These are phyloP conservation scores for Globisporangium cylindrosporum DNA, from an alignment of 352 stramenopile genomes.

Conservation along the genomic window DNA sequence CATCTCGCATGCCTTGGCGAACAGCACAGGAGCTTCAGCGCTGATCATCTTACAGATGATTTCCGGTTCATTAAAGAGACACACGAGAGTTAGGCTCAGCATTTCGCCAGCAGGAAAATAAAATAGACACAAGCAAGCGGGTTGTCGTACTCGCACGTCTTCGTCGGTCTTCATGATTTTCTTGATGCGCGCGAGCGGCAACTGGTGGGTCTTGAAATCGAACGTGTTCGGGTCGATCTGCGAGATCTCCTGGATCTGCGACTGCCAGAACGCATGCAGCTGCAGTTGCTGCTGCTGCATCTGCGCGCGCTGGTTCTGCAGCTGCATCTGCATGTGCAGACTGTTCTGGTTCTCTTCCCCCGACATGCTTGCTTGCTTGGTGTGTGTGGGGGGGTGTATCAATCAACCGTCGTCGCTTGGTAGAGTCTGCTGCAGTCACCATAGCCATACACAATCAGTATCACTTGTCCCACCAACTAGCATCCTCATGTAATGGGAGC, in stretches of 20 bases:
- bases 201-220: slow-evolving; percentile 88
- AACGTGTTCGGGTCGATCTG: slow-evolving; percentile 83
- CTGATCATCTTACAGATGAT: slow-evolving; percentile 88
- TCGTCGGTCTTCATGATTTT: slow-evolving; percentile 97
- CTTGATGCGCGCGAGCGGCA: slow-evolving; percentile 93
- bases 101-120: no score
- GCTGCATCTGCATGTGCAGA: slow-evolving; percentile 84
- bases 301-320: slow-evolving; percentile 84
- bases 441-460: background rate
- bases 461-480: background rate
- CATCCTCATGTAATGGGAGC: background rate
- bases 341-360: slow-evolving; percentile 61
- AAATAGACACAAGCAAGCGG: background rate
- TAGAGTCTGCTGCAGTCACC: background rate
- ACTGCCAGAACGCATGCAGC: slow-evolving; percentile 87
- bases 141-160: slow-evolving; percentile 69
- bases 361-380: slow-evolving; percentile 36
- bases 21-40: slow-evolving; percentile 89
- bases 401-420: background rate
- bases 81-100: background rate
- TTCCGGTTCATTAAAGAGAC: background rate
- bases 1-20: slow-evolving; percentile 94
- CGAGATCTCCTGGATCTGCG: slow-evolving; percentile 85
- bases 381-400: background rate
- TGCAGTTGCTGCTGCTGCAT: slow-evolving; percentile 88